These are phyloP conservation scores for Alectoria sarmentosa DNA, from an alignment of 495 filamentous ascomycete species.

Conservation along the genomic window DNA sequence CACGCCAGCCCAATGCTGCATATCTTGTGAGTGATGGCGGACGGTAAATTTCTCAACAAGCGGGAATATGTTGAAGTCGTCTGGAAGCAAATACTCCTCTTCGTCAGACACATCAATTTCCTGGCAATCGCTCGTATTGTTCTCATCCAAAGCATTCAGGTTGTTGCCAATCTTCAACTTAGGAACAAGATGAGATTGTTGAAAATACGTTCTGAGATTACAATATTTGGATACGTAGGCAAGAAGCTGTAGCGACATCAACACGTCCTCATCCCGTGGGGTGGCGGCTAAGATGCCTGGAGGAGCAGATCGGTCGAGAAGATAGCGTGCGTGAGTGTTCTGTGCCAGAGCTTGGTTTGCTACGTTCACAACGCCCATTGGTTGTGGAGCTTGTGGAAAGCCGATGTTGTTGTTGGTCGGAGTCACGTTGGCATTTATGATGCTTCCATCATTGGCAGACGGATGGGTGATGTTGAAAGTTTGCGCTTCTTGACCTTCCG, in stretches of 20 bases:
- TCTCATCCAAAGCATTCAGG: conserved; percentile 68
- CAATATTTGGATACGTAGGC: conserved; percentile 99
- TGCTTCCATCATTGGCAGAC: conserved; percentile 77
- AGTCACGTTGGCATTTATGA: conserved; percentile 58
- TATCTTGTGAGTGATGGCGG: conserved; percentile 85
- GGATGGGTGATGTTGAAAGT: conserved; percentile 97
- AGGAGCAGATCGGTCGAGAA: conserved; percentile 61
- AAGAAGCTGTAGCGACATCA: conserved; percentile 96
- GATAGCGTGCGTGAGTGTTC: conserved; percentile 65
- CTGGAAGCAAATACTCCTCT: conserved; percentile 82
- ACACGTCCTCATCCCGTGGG: conserved; percentile 92
- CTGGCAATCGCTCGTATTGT: conserved; percentile 31
- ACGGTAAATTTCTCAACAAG: conserved; percentile 98
- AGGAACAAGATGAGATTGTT: conserved; percentile 88
- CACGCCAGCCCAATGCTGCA: conserved; percentile 99
- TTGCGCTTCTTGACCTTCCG: conserved; percentile 75
- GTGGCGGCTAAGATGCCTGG: conserved; percentile 72
- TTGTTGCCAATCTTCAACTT: conserved; percentile 84
- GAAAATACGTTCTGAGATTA: conserved; percentile 90
- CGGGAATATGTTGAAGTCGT: conserved; percentile 97
- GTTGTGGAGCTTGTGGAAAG: conserved; percentile 69
- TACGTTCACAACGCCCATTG: conserved; percentile 56
- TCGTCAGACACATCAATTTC: conserved; percentile 46
- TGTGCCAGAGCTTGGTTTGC: conserved; percentile 58
- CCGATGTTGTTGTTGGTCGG: conserved; percentile 57